Evolutionary conservation across 176 grass and related monocot genomes (phyloP), one percentile per base, ranked within the genome.

Genomic region (Oryza australiensis): DNA sequence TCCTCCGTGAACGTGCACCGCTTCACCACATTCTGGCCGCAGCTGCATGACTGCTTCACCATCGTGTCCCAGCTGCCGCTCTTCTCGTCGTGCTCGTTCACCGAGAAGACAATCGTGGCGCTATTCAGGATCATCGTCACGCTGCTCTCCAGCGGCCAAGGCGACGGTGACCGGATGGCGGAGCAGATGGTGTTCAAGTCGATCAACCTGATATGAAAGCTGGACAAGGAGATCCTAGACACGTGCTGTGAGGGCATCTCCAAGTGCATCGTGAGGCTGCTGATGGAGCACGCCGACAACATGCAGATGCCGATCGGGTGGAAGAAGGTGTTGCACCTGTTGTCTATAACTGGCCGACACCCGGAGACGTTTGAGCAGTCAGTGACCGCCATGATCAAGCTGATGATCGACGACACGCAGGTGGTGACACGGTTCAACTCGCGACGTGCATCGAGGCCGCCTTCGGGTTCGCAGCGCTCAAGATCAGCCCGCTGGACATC

Each of bases 321-420:
- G 95, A 94, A 89, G 79, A 93, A 90, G 22, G 74, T 98, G 64
- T 78, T 98, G 14, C 84, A 92, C 35, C 85, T 98, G 43, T 90
- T 98, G 68, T 81, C 88, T 3, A 81, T 92, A 14, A 85, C 92
- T 0, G 95, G 95, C 4, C 90, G 92, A 8, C 88, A 95, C 68
- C 95, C 95, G 16, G 92, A 98, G 88, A 98, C 95, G 5, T 98
- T 98, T 79, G 95, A 98, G 53, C 90, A 91, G 55, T 89, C 87
- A 0, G 86, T 98, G 9, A 88, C 88, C 2, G 79, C 88, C 7
- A 74, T 98, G 67, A 82, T 93, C 74, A 90, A 80, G 77, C 82
- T 93, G 63, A 91, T 95, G 95, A 86, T 45, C 74, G 77, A 87
- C 49, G 92, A 92, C 15, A n/a, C 72, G 27, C 43, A 80, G 26